Conservation (phyloP, 176 grass and related monocot species). For the Alopecurus myosuroides region DNA sequence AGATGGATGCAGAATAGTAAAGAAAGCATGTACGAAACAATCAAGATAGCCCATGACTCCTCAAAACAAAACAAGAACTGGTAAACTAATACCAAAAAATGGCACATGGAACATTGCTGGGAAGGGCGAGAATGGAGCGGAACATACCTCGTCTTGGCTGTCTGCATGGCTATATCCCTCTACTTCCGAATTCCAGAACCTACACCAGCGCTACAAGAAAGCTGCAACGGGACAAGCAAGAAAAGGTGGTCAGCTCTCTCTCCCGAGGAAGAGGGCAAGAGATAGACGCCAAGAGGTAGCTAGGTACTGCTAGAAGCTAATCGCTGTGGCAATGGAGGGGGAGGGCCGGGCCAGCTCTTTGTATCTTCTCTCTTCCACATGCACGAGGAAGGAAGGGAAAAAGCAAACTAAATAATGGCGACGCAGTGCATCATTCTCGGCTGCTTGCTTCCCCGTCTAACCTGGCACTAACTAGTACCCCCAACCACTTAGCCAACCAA, state of each 20-base stretch:
- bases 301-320: slow-evolving; percentile 25
- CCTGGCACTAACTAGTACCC: slow-evolving; percentile 40
- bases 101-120: slow-evolving; percentile 34
- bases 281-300: background rate
- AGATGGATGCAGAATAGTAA: slow-evolving; percentile 7
- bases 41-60: background rate
- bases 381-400: slow-evolving; percentile 39
- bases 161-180: slow-evolving; percentile 41
- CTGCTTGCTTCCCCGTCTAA: slow-evolving; percentile 39
- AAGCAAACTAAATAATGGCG: slow-evolving; percentile 47
- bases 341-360: background rate
- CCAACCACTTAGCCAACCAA: slow-evolving; percentile 45
- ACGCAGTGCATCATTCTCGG: slow-evolving; percentile 24
- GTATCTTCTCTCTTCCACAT: slow-evolving; percentile 26
- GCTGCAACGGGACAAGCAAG: slow-evolving; percentile 35
- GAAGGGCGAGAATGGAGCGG: slow-evolving; percentile 7
- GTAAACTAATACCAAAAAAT: background rate
- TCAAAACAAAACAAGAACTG: background rate
- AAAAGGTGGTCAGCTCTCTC: slow-evolving; percentile 32
- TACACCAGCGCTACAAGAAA: slow-evolving; percentile 2
- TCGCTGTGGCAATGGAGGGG: background rate
- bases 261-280: slow-evolving; percentile 8
- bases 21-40: slow-evolving; percentile 27
- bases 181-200: slow-evolving; percentile 29
- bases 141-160: slow-evolving; percentile 63